Evolutionary conservation across 1,284 basidiomycete genomes (phyloP).

Genomic region (Heterobasidion irregulare): DNA sequence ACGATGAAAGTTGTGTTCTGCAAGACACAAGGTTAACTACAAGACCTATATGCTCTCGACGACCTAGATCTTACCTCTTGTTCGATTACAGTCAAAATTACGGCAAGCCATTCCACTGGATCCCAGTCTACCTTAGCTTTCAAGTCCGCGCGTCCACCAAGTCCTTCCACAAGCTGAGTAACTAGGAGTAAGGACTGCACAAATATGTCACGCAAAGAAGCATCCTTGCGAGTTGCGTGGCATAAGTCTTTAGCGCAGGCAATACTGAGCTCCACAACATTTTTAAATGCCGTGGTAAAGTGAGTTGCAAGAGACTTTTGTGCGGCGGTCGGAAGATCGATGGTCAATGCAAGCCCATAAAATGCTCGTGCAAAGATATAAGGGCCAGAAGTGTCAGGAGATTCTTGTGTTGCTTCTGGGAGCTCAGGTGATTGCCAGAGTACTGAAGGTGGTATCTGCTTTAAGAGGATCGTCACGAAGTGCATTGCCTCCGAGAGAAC

Average conservation of each 20-base stretch:
- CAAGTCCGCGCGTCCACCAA: slow-evolving; percentile 22
- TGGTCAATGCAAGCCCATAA: slow-evolving; percentile 39
- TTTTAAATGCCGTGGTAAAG: slow-evolving; percentile 48
- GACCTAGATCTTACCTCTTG: slow-evolving; percentile 34
- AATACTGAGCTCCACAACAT: slow-evolving; percentile 37
- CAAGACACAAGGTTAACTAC: slow-evolving; percentile 8
- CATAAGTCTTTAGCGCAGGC: slow-evolving; percentile 33
- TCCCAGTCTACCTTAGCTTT: slow-evolving; percentile 42
- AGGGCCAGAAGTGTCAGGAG: slow-evolving; percentile 26
- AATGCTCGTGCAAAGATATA: slow-evolving; percentile 51
- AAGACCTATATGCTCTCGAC: not conserved
- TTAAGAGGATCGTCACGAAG: slow-evolving; percentile 31
- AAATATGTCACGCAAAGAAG: slow-evolving; percentile 36
- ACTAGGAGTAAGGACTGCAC: slow-evolving; percentile 42
- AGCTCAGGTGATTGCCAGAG: slow-evolving; percentile 42
- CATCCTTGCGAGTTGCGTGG: slow-evolving; percentile 19
- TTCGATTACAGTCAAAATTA: slow-evolving; percentile 40
- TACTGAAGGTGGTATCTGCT: slow-evolving; percentile 40
- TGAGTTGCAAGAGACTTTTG: slow-evolving; percentile 31
- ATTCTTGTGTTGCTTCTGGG: slow-evolving; percentile 17
- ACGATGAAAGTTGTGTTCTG: slow-evolving; percentile 58
- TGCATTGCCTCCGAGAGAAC: slow-evolving; percentile 5
- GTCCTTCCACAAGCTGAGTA: slow-evolving; percentile 35
- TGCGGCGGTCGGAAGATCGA: slow-evolving; percentile 7
- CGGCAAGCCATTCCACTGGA: slow-evolving; percentile 45